Conservation (phyloP, 2,329 filamentous ascomycete genomes). For the Rhexocercosporidium sp. region DNA sequence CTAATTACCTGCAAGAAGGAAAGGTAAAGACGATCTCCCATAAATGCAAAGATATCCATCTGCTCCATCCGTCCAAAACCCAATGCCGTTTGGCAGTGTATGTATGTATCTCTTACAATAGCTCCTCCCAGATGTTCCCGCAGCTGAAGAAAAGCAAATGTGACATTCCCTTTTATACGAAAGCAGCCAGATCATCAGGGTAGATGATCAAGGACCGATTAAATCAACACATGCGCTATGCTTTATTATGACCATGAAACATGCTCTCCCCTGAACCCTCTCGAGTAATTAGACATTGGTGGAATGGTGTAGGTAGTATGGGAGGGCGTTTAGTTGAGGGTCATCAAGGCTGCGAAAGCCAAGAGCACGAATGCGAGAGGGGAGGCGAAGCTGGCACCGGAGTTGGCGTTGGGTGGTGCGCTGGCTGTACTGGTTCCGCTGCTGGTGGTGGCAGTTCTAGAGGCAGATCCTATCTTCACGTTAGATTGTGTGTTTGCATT, state of each 20-base stretch:
- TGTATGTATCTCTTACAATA: not conserved
- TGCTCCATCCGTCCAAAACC: not conserved
- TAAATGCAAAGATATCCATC: not conserved
- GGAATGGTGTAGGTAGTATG: constrained; percentile 12
- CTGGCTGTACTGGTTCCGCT: constrained; percentile 16
- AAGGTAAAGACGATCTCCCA: not conserved
- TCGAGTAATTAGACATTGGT: constrained; percentile 19
- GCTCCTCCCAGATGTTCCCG: not conserved
- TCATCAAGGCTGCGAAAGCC: constrained; percentile 38
- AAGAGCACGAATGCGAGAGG: constrained; percentile 41
- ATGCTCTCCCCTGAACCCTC: constrained; percentile 1
- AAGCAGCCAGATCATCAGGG: not conserved
- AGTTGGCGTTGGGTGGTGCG: constrained; percentile 25
- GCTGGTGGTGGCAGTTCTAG: constrained; percentile 13
- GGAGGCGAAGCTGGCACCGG: constrained; percentile 33
- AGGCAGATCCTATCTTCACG: constrained; percentile 4
- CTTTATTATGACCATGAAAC: constrained; percentile 16
- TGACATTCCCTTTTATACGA: not conserved
- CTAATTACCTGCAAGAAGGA: not conserved
- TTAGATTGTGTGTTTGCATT: not conserved
- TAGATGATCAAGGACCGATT: not conserved
- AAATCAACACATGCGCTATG: constrained; percentile 19
- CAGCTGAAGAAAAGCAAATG: constrained; percentile 1
- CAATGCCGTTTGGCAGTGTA: not conserved
- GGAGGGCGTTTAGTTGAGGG: constrained; percentile 35